Percentiles rank a stretch among this genome's conserved stretches.
These are phyloP conservation scores for Monosporozyma aerobia DNA, from an alignment of 805 yeast species.

Conservation along the genomic window DNA sequence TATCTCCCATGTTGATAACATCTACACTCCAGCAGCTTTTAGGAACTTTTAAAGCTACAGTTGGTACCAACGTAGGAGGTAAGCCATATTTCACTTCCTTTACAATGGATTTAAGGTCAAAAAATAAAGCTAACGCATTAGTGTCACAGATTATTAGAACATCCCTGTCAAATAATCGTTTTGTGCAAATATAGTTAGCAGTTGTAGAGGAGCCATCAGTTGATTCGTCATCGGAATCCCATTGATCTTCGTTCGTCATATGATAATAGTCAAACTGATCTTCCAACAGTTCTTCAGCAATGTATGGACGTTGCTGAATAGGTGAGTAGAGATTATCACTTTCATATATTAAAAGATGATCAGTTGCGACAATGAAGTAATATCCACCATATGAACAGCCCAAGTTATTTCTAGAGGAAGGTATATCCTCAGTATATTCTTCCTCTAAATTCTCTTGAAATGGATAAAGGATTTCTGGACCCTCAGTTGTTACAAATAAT, in stretches of 20 bases:
- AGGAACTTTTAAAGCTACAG: slow-evolving; percentile 6
- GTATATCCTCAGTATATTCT: not conserved
- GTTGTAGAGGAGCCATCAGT: not conserved
- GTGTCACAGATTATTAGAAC: slow-evolving; percentile 44
- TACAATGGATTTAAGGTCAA: slow-evolving; percentile 19
- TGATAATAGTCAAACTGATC: not conserved
- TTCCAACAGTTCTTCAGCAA: not conserved
- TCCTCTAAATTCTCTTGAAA: too few relatives aligned
- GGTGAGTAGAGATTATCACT: not conserved
- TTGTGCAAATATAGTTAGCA: slow-evolving; percentile 20
- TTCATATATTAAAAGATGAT: not conserved
- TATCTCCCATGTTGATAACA: slow-evolving; percentile 3
- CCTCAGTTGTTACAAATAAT: slow-evolving; percentile 7
- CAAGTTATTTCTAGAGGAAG: slow-evolving; percentile 10
- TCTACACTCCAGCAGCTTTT: slow-evolving; percentile 23
- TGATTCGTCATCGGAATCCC: not conserved
- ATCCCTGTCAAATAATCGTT: slow-evolving; percentile 25
- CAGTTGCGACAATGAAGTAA: slow-evolving; percentile 6
- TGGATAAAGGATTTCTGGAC: slow-evolving; percentile 4
- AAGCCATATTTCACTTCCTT: not conserved
- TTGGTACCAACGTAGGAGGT: slow-evolving; percentile 4
- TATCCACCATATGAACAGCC: slow-evolving; percentile 8
- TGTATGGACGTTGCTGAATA: not conserved
- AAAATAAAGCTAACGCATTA: slow-evolving; percentile 43
- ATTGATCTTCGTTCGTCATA: not conserved